phyloP scores from a whole-genome alignment of 805 yeast genomes.

The Tetrapisispora phaffii region DNA sequence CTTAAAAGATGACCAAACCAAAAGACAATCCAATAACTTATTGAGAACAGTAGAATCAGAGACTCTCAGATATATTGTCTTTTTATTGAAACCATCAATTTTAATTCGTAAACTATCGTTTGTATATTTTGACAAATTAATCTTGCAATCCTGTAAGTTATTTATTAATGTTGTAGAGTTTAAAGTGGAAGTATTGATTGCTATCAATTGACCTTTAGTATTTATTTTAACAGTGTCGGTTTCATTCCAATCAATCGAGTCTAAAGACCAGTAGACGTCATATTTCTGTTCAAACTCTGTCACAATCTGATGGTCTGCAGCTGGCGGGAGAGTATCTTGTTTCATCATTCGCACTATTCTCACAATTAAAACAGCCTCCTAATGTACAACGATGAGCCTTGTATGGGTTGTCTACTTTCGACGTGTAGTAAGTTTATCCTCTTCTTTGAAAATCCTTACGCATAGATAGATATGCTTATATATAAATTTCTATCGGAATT shows the following conservation, averaged over 20 bases:
- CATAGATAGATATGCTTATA: too few species aligned
- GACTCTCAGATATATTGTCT: background rate
- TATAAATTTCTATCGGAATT: too few species aligned
- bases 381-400: too few species aligned
- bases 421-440: too few species aligned
- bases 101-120: background rate
- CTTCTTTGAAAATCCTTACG: too few species aligned
- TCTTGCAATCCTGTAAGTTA: slow-evolving; percentile 13
- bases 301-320: background rate
- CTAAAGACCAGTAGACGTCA: background rate
- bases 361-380: background rate
- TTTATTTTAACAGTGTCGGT: background rate
- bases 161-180: background rate
- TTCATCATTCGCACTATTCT: background rate
- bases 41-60: slow-evolving; percentile 28
- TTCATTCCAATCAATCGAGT: background rate
- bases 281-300: background rate
- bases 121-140: slow-evolving; percentile 10
- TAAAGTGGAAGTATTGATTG: background rate
- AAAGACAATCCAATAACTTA: slow-evolving; percentile 35
- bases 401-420: too few species aligned
- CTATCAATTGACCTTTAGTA: background rate
- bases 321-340: background rate
- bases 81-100: background rate
- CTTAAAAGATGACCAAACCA: slow-evolving; percentile 49